Base-by-base conservation (phyloP, 2,329 filamentous ascomycete species). In the Fusarium poae region DNA sequence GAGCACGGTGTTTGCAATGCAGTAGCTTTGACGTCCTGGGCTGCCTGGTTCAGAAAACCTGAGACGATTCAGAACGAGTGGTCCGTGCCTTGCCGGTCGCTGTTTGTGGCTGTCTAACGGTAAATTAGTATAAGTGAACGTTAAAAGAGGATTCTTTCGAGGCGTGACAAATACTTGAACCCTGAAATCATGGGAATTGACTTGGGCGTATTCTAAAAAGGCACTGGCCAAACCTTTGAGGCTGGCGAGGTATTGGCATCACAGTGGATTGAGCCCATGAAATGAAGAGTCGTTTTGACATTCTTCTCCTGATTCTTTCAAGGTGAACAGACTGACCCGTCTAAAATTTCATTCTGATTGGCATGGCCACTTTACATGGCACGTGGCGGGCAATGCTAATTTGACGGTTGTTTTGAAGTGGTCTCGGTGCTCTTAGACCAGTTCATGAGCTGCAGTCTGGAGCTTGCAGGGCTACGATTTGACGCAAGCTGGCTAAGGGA, bases 361-460 rank as follows among this genome's bases (percentile, higher is more conserved):
- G 70, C 21, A 40, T 62, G 55, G 43, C n/a, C 46, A 64, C 53
- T 52, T 45, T 43, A 57, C 65, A 16, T 65, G 27, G 70, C 72
- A 74, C 72, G 72, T 74, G 71, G 72, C 63, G 65, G 52, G 44
- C 52, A 61, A 71, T 71, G 60, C 61, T 64, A 71, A 65, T 63
- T 66, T 59, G 58, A 62, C 62, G 54, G 66, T 62, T 67, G 68
- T 72, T 74, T 73, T 65, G 68, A 63, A 35, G 57, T 67, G 67
- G 72, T 74, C 72, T 74, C 48, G 21, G 48, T 25, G 23, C 48
- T 51, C 34, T 50, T 62, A 73, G 71, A 58, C 72, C 68, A 70
- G 70, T 68, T 59, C 63, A 67, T 49, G 46, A 15, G 25, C 45
- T 45, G 37, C 21, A 53, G 61, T 58, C 42, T 60, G 46, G 30